Evolutionary conservation across 495 filamentous ascomycete genomes (phyloP), one percentile per base, ranked within the genome.

Genomic region (Aspergillus egyptiacus): DNA sequence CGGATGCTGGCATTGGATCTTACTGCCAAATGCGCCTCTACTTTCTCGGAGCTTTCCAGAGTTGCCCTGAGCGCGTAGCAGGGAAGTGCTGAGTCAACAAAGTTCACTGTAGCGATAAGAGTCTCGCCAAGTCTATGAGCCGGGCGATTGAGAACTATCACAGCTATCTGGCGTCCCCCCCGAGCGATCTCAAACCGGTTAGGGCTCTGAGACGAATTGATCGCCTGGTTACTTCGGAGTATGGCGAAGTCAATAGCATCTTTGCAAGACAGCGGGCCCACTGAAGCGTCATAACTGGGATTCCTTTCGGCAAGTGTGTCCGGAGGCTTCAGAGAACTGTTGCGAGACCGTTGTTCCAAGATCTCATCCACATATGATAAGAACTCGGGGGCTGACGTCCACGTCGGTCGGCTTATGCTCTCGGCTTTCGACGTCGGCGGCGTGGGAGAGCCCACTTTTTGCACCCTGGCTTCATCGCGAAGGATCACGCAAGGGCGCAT

Each of bases 161-260:
- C 86, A 6, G 86, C 93, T 24, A 98, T 89, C 19, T 85, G 84
- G 40, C 78, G 74, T 24, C 90, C 88, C 60, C 88, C 87, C 6
- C 94, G 86, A 5, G 91, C 86, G 58, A 98, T 97, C 59, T 95
- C 89, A 66, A 97, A 98, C 24, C 88, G 81, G 63, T 91, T 96
- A 20, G 84, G 75, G 57, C 83, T 85, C 49, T 83, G 82, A 6
- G 80, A 78, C 8, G 76, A 71, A 39, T 78, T 73, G 2, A 67
- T 64, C 0, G 79, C 68, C 38, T 81, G 63, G 57, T 93, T 95
- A 49, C 85, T 83, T 46, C 79, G 77, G 5, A 96, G 75, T 61
- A 96, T 93, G 13, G 91, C 90, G 45, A 94, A 73, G 63, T 96
- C 90, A 57, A 97, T 93, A 5, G 87, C 83, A 58, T 96, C 88